Percentiles rank a stretch among this genome's conserved stretches.
Conservation (phyloP, 345 rosid genomes). For the Nephelium lappaceum region DNA sequence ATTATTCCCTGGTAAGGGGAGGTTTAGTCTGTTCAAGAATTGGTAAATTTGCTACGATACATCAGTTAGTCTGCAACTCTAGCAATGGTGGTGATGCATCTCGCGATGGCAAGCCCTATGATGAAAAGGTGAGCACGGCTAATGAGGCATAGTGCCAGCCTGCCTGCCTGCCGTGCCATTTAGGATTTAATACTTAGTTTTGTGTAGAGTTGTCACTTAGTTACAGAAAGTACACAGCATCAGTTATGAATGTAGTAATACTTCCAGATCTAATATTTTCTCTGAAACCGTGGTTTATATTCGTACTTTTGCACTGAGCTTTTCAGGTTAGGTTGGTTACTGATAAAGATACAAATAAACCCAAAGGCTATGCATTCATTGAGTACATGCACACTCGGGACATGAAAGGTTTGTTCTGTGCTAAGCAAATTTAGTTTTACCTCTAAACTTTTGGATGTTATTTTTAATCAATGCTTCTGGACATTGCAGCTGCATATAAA, state of each 20-base stretch:
- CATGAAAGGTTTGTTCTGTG: conserved; percentile 73
- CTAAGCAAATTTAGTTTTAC: not conserved
- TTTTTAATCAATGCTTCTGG: conserved; percentile 18
- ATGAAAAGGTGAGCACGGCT: conserved; percentile 97
- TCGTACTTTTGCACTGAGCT: conserved; percentile 35
- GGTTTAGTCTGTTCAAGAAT: conserved; percentile 55
- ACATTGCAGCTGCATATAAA: conserved; percentile 82
- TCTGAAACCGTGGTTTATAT: conserved; percentile 31
- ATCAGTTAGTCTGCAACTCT: conserved; percentile 92
- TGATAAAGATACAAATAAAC: conserved; percentile 75
- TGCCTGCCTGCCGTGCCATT: conserved; percentile 77
- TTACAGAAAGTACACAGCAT: conserved; percentile 23
- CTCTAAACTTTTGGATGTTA: not conserved
- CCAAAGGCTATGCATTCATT: conserved; percentile 95
- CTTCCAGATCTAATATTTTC: conserved; percentile 20
- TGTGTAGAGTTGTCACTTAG: conserved; percentile 36
- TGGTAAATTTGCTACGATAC: conserved; percentile 72
- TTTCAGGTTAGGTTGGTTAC: conserved; percentile 79
- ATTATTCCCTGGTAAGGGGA: conserved; percentile 99
- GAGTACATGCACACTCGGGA: conserved; percentile 95
- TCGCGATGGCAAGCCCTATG: conserved; percentile 77
- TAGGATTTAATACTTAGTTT: conserved; percentile 49
- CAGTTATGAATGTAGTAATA: conserved; percentile 12
- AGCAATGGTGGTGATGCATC: conserved; percentile 92
- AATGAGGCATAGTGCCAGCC: conserved; percentile 77